phyloP scores from a whole-genome alignment of 805 yeast species.

The Huiozyma naganishii region DNA sequence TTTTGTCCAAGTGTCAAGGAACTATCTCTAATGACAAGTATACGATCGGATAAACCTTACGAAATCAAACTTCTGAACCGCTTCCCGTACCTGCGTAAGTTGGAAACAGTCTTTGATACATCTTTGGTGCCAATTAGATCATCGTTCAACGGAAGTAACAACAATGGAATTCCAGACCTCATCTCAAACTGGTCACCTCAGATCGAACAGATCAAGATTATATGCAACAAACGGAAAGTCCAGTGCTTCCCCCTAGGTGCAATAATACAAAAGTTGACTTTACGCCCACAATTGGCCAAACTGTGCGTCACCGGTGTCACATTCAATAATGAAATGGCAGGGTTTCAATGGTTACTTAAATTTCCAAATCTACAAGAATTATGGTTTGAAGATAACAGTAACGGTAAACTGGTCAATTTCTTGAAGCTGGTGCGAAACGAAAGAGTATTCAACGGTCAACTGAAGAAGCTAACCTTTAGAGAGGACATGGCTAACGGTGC shows the following conservation, averaged over 20 bases:
- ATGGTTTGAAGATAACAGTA: slow-evolving; percentile 24
- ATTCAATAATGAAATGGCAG: slow-evolving; percentile 2
- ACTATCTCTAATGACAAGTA: slow-evolving; percentile 11
- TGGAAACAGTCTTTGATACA: slow-evolving; percentile 15
- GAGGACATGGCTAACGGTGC: slow-evolving; percentile 11
- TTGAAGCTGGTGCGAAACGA: slow-evolving; percentile 8
- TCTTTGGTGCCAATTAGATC: slow-evolving; percentile 9
- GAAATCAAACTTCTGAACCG: slow-evolving; percentile 11
- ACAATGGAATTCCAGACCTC: slow-evolving; percentile 1
- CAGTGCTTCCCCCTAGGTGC: slow-evolving; percentile 11
- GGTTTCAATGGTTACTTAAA: slow-evolving; percentile 17
- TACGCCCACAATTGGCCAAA: slow-evolving; percentile 1
- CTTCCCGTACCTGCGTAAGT: slow-evolving; percentile 10
- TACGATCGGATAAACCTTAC: slow-evolving; percentile 14
- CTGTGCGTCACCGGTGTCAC: slow-evolving; percentile 17
- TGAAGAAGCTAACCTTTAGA: slow-evolving; percentile 21
- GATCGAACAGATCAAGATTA: slow-evolving; percentile 13
- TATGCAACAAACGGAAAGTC: slow-evolving; percentile 15
- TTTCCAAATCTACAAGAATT: slow-evolving; percentile 15
- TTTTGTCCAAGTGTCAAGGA: slow-evolving; percentile 8
- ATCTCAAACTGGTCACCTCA: slow-evolving; percentile 9
- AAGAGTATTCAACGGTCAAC: slow-evolving; percentile 8
- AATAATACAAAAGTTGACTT: slow-evolving; percentile 2
- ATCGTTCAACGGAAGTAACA: not conserved
- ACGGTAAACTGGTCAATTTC: slow-evolving; percentile 12